Evolutionary conservation across 1,139 yeast genomes (phyloP).

Genomic region (Geotrichum bryndzae): DNA sequence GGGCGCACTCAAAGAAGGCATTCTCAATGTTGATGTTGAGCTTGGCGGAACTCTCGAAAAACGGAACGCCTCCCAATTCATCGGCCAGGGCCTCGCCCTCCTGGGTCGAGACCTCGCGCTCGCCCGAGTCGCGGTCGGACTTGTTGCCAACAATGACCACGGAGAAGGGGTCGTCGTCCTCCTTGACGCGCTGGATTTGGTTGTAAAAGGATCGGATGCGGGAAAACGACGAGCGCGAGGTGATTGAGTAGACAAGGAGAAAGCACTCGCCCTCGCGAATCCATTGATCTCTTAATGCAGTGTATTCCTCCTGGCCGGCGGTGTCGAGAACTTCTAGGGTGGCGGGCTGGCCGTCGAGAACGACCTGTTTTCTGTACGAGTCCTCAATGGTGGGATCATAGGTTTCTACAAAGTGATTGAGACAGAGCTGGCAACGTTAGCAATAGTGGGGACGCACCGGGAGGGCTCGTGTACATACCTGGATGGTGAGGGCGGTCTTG

Average conservation of each 20-base stretch:
- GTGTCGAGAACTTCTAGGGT: conserved; percentile 92
- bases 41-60: conserved; percentile 89
- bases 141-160: conserved; percentile 87
- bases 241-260: conserved; percentile 80
- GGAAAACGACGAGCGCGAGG: conserved; percentile 78
- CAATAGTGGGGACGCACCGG: neutral
- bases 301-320: conserved; percentile 97
- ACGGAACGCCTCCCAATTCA: conserved; percentile 81
- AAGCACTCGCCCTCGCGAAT: conserved; percentile 95
- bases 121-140: conserved; percentile 57
- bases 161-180: conserved; percentile 51
- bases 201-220: conserved; percentile 77
- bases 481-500: conserved; percentile 89
- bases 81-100: conserved; percentile 79
- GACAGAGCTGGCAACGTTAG: conserved; percentile 11
- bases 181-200: conserved; percentile 80
- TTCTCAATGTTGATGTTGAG: conserved; percentile 84
- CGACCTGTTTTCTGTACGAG: conserved; percentile 64
- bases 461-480: conserved; percentile 28
- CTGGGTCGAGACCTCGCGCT: conserved; percentile 67
- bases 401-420: conserved; percentile 49
- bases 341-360: conserved; percentile 86
- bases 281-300: conserved; percentile 88
- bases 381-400: conserved; percentile 19
- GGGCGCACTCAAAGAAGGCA: conserved; percentile 82